Conservation (phyloP, 169 alveolate species). For the Perkinsus chesapeaki region DNA sequence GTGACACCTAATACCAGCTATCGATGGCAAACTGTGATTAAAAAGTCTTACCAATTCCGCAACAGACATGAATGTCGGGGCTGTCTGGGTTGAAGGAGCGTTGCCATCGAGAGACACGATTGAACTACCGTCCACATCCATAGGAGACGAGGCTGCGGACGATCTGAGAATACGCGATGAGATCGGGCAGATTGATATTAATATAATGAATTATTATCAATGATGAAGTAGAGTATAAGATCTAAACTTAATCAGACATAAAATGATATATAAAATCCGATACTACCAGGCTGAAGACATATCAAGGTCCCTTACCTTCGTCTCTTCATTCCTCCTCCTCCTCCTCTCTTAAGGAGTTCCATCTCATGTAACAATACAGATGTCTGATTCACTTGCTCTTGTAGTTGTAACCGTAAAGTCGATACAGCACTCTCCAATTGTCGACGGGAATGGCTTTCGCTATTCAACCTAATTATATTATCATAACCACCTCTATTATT, state of each 20-base stretch:
- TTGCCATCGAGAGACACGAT: too few relatives aligned
- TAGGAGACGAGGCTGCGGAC: neutral
- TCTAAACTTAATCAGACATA: too few relatives aligned
- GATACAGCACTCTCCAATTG: neutral
- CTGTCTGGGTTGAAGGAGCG: too few relatives aligned
- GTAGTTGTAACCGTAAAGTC: neutral
- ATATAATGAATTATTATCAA: too few relatives aligned
- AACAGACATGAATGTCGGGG: neutral
- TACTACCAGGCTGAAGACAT: too few relatives aligned
- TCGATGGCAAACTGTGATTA: neutral
- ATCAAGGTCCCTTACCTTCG: too few relatives aligned
- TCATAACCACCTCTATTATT: too few relatives aligned
- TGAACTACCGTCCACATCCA: neutral
- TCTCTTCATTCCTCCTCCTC: neutral
- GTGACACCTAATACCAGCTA: neutral
- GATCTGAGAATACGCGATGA: too few relatives aligned
- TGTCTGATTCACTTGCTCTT: neutral
- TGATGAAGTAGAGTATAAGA: too few relatives aligned
- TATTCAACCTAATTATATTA: neutral
- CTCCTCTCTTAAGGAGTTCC: neutral
- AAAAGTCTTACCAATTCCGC: neutral
- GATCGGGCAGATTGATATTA: too few relatives aligned
- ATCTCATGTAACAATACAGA: neutral
- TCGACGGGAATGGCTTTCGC: neutral
- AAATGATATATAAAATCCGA: too few relatives aligned